A percentile compares a stretch with the other conserved stretches of the same genome.
Conservation (phyloP, 2,329 filamentous ascomycete species). For the Ophiocordyceps sinensis region DNA sequence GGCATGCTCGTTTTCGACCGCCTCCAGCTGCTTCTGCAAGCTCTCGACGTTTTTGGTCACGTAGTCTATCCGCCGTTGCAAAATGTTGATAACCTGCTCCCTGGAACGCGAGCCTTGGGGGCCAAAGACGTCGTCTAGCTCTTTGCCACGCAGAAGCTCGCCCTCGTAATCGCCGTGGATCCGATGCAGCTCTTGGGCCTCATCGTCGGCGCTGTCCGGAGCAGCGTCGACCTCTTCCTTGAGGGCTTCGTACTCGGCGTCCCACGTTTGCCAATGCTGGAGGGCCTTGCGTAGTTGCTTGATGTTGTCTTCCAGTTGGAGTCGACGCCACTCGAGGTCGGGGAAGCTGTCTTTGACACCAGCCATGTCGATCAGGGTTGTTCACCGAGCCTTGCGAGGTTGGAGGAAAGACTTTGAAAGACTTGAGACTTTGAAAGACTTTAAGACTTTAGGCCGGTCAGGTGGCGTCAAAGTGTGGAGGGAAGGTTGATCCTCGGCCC, state of each 20-base stretch:
- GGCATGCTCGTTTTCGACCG: slow-evolving; percentile 55
- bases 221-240: slow-evolving; percentile 62
- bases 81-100: slow-evolving; percentile 41
- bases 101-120: slow-evolving; percentile 11
- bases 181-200: slow-evolving; percentile 35
- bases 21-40: slow-evolving; percentile 57
- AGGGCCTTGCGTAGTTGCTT: slow-evolving; percentile 56
- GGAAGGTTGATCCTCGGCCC: not conserved
- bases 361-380: slow-evolving; percentile 19
- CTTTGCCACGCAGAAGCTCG: slow-evolving; percentile 44
- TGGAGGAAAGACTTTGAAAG: not conserved
- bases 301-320: slow-evolving; percentile 62
- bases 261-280: slow-evolving; percentile 80
- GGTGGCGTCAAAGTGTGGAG: too few relatives aligned
- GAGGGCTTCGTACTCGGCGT: slow-evolving; percentile 80
- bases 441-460: too few relatives aligned
- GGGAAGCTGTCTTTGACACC: slow-evolving; percentile 36
- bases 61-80: slow-evolving; percentile 70
- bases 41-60: slow-evolving; percentile 67
- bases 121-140: slow-evolving; percentile 33
- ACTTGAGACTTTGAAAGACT: too few relatives aligned
- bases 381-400: not conserved
- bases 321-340: slow-evolving; percentile 60
- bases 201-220: slow-evolving; percentile 25
- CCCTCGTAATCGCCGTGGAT: slow-evolving; percentile 47